Percentiles rank a stretch among this genome's conserved stretches.
Conservation (phyloP, 805 yeast genomes). For the Lipomyces lipofer region DNA sequence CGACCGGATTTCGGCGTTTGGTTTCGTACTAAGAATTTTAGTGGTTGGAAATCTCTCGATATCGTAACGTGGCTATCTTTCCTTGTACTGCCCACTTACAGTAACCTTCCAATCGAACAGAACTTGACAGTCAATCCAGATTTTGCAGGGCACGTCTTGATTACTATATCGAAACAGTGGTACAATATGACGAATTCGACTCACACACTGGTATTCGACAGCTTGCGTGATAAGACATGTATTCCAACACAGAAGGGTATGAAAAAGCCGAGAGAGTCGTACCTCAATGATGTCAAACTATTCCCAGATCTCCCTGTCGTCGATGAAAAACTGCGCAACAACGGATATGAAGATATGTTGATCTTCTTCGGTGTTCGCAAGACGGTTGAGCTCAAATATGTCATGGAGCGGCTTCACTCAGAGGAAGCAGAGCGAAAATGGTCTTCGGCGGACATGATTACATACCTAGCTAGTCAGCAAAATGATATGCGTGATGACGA, state of each 20-base stretch:
- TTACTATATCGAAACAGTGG: conserved; percentile 36
- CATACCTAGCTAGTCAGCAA: conserved; percentile 38
- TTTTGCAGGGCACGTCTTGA: conserved; percentile 35
- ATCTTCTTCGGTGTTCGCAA: conserved; percentile 40
- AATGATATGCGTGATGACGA: conserved; percentile 36
- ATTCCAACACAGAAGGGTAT: conserved; percentile 45
- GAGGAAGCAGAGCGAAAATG: conserved; percentile 35
- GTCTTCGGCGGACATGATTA: conserved; percentile 41
- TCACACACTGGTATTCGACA: conserved; percentile 14
- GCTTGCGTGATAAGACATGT: conserved; percentile 33
- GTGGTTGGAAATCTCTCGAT: conserved; percentile 36
- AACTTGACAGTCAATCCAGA: conserved; percentile 32
- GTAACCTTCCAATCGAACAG: conserved; percentile 21
- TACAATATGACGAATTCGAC: conserved; percentile 12
- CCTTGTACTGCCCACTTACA: conserved; percentile 12
- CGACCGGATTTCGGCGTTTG: too few relatives aligned
- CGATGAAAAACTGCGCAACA: conserved; percentile 21
- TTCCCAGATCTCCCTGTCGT: conserved; percentile 44
- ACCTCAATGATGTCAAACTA: conserved; percentile 38
- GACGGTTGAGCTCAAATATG: conserved; percentile 43
- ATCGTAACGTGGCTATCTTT: conserved; percentile 33
- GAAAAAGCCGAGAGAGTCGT: conserved; percentile 40
- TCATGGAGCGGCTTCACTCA: conserved; percentile 39
- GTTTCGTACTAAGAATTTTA: conserved; percentile 1
- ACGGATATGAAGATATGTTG: conserved; percentile 33